Evolutionary conservation across 192 early-diverging fungal genomes (phyloP).

Genomic region (Umbelopsis vinacea): DNA sequence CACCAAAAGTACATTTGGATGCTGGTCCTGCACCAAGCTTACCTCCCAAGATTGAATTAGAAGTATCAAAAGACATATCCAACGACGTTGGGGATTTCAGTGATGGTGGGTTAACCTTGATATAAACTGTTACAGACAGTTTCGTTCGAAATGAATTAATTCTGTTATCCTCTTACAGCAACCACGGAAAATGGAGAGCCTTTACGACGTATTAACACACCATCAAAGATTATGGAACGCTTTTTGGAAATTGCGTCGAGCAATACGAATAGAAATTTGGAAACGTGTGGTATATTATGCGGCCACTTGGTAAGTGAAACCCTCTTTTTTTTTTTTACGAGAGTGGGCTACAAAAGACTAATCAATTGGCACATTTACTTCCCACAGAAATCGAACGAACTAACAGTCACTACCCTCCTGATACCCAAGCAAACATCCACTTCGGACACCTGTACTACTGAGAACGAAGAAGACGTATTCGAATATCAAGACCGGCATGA

Average conservation of each 20-base stretch:
- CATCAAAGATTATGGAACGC: constrained; percentile 63
- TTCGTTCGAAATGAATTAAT: not conserved
- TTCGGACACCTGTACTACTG: constrained; percentile 82
- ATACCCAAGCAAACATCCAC: constrained; percentile 92
- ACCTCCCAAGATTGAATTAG: constrained; percentile 28
- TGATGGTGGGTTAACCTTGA: not conserved
- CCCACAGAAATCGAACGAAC: constrained; percentile 54
- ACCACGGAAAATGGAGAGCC: constrained; percentile 62
- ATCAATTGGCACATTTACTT: no score
- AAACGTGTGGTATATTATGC: constrained; percentile 87
- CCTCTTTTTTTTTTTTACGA: constrained; percentile 29
- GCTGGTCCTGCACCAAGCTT: constrained; percentile 7
- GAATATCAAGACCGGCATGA: constrained; percentile 74
- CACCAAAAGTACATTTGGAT: constrained; percentile 25
- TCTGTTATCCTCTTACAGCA: constrained; percentile 1
- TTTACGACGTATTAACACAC: constrained; percentile 70
- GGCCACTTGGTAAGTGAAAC: constrained; percentile 65
- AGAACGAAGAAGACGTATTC: constrained; percentile 85
- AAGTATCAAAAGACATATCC: not conserved
- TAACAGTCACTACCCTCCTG: constrained; percentile 75
- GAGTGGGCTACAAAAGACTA: not conserved
- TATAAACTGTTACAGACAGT: not conserved
- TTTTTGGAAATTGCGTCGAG: constrained; percentile 72
- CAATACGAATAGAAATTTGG: constrained; percentile 82
- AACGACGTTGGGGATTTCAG: not conserved